phyloP scores from a whole-genome alignment of 2,329 filamentous ascomycete species.

The Metarhizium robertsii region DNA sequence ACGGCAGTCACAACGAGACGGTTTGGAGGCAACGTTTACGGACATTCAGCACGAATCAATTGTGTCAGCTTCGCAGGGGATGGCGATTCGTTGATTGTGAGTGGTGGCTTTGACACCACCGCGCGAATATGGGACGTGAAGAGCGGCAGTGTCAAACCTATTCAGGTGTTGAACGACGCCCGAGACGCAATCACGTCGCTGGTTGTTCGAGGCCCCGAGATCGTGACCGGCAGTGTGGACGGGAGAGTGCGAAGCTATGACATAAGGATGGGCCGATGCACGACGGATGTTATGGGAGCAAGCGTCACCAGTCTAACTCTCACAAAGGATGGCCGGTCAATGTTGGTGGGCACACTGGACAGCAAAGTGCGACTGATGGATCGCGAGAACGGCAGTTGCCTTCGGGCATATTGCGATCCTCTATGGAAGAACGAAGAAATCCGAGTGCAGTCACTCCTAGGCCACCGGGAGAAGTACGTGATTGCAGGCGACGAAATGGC shows the following conservation, averaged over 20 bases:
- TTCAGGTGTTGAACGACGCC: conserved; percentile 67
- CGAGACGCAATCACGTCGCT: conserved; percentile 55
- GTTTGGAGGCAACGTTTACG: conserved; percentile 52
- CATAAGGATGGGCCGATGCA: conserved; percentile 61
- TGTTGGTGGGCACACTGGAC: conserved; percentile 70
- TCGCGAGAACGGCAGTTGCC: conserved; percentile 59
- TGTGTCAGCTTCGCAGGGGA: conserved; percentile 70
- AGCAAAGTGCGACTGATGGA: conserved; percentile 74
- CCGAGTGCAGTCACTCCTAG: conserved; percentile 67
- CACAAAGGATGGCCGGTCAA: conserved; percentile 62
- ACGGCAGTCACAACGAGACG: conserved; percentile 68
- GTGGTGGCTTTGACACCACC: conserved; percentile 64
- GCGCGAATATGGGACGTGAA: conserved; percentile 69
- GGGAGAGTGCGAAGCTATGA: conserved; percentile 77
- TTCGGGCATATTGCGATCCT: conserved; percentile 59
- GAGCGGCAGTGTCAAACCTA: conserved; percentile 44
- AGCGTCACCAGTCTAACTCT: conserved; percentile 67
- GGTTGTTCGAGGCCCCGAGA: conserved; percentile 39
- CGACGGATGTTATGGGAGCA: conserved; percentile 60
- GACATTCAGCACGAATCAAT: conserved; percentile 68
- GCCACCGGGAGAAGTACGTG: conserved; percentile 66
- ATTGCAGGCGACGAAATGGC: conserved; percentile 68
- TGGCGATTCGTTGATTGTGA: conserved; percentile 63
- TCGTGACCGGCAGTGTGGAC: conserved; percentile 75
- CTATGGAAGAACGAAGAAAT: conserved; percentile 57